A percentile compares a stretch with the other conserved stretches of the same genome.
Conservation (phyloP, 805 yeast species). For the Metschnikowia kofuensis region DNA sequence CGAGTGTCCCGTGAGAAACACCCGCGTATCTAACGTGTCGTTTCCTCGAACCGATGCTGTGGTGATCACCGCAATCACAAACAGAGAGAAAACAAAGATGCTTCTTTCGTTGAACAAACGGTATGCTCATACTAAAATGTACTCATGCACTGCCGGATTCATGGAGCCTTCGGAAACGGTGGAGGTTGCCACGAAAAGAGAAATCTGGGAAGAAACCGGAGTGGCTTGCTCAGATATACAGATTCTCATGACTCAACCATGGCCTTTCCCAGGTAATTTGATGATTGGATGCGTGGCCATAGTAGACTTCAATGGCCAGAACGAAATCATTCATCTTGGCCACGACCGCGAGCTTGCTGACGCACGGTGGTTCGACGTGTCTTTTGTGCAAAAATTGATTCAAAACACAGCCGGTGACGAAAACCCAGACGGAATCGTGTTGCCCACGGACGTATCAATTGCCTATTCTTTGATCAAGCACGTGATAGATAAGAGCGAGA, state of each 20-base stretch:
- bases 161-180: conserved; percentile 94
- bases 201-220: conserved; percentile 96
- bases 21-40: conserved; percentile 65
- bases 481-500: conserved; percentile 30
- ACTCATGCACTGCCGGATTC: conserved; percentile 90
- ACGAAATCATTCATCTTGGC: conserved; percentile 64
- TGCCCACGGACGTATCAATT: conserved; percentile 45
- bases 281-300: conserved; percentile 90
- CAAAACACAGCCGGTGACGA: conserved; percentile 21
- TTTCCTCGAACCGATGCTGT: conserved; percentile 94
- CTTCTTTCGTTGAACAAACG: conserved; percentile 71
- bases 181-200: conserved; percentile 83
- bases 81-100: conserved; percentile 55
- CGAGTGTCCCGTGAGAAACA: conserved; percentile 37
- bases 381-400: conserved; percentile 45
- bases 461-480: conserved; percentile 44
- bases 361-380: conserved; percentile 78
- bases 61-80: conserved; percentile 75
- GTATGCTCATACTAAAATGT: conserved; percentile 54
- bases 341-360: conserved; percentile 86
- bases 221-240: conserved; percentile 56
- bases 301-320: conserved; percentile 66
- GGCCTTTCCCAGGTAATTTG: conserved; percentile 94
- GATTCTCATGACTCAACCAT: conserved; percentile 80
- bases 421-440: conserved; percentile 35